Base-by-base conservation (phyloP, 2,329 filamentous ascomycete species). In the Neofusicoccum sp. region DNA sequence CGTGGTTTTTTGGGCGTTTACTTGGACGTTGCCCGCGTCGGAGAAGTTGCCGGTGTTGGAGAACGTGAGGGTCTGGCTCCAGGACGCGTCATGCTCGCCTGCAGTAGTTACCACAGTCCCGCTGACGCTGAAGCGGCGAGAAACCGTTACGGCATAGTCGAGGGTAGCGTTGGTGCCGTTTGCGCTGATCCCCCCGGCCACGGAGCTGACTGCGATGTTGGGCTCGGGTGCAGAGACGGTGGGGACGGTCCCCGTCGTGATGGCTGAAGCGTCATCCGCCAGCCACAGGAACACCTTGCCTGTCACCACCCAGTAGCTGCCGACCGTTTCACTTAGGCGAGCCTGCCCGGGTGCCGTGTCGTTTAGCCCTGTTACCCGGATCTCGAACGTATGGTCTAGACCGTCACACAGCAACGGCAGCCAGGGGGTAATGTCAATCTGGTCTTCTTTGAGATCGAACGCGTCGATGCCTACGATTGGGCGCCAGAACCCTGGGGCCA, bases 251-350 rank as follows among this genome's bases (percentile, higher is more conserved):
- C 82, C 84, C 1, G 80, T 86, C 0, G 85, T 86, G 58, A 84
- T 70, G 16, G 78, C 80, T 7, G 71, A 75, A 6, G 71, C 69
- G 2, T 75, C 64, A 66, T 88, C 86, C 9, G 58, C 36, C 0
- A 88, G 79, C 85, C 89, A 95, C n/a, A 92, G 66, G 70, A 95
- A 93, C 9, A 93, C 79, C 72, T 93, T 95, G 40, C 89, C 90
- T 0, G 87, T 89, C 2, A 95, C 82, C 14, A 89, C 82, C 91
- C 90, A 95, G 68, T 85, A 85, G 58, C 80, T 82, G n/a, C 80
- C 84, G 2, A 89, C 84, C 0, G 80, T 80, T 24, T 81, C 72
- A 0, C 82, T 83, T 6, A 89, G 70, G 28, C 40, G 20, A 24
- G 53, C 60, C 11, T 45, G 5, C 6, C 53, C 41, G 8, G 59